A percentile compares a stretch with the other conserved stretches of the same genome.
These are phyloP conservation scores for Rhynchosporium agropyri DNA, from an alignment of 2,329 filamentous ascomycete species.

Conservation along the genomic window DNA sequence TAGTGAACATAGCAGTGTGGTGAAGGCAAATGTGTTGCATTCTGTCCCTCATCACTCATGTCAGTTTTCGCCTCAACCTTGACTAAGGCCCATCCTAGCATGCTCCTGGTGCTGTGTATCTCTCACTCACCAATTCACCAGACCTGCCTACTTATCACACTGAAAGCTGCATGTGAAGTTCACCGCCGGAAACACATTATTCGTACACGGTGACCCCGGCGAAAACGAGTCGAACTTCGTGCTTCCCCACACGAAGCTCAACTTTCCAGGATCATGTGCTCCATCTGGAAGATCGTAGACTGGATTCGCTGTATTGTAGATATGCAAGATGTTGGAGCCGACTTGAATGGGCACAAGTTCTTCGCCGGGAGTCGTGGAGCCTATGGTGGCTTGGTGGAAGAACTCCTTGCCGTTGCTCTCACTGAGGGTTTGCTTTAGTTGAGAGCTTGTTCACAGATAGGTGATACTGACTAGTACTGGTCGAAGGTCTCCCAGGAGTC, in stretches of 20 bases:
- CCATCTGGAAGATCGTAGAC: slow-evolving; percentile 4
- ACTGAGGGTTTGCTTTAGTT: neutral
- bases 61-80: no score
- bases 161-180: neutral
- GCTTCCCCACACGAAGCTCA: slow-evolving; percentile 10
- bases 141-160: neutral
- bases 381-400: slow-evolving; percentile 6
- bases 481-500: slow-evolving; percentile 15
- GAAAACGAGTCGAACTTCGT: slow-evolving; percentile 7
- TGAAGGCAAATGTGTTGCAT: no score
- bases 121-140: neutral
- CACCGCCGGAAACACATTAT: neutral
- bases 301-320: slow-evolving; percentile 16
- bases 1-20: no score
- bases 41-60: no score
- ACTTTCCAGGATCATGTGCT: slow-evolving; percentile 3
- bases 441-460: neutral
- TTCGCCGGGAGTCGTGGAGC: slow-evolving; percentile 13
- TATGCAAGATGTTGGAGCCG: slow-evolving; percentile 18
- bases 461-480: slow-evolving; percentile 6
- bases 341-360: slow-evolving; percentile 16
- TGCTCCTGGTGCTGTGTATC: no score
- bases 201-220: neutral
- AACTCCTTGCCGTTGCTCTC: slow-evolving; percentile 2
- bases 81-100: no score